A percentile compares a stretch with the other conserved stretches of the same genome.
Conservation (phyloP, 306 rosid genomes). For the Echinosophora koreensis region DNA sequence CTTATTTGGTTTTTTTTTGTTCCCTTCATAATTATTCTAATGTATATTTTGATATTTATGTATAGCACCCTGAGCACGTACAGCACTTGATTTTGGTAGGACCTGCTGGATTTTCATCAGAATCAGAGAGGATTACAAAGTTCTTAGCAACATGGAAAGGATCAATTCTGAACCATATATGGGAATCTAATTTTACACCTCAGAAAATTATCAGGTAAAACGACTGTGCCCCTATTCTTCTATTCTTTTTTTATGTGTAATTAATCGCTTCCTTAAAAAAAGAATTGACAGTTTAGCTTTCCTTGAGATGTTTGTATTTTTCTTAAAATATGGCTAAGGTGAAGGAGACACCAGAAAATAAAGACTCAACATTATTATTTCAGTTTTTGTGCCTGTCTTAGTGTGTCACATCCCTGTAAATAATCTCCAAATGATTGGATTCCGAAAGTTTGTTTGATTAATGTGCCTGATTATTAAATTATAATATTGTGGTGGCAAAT, state of each 20-base stretch:
- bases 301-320: not conserved
- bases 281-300: not conserved
- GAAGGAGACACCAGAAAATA: conserved; percentile 12
- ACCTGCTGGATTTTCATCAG: conserved; percentile 79
- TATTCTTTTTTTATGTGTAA: not conserved
- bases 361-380: conserved; percentile 2
- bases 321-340: conserved; percentile 15
- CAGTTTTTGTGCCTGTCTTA: conserved; percentile 5
- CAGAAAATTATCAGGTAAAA: conserved; percentile 77
- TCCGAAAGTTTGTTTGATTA: conserved; percentile 21
- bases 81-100: conserved; percentile 92
- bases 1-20: conserved; percentile 31
- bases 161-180: conserved; percentile 77
- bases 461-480: conserved; percentile 7
- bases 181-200: conserved; percentile 98
- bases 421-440: conserved; percentile 9
- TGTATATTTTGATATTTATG: conserved; percentile 40
- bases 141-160: conserved; percentile 94
- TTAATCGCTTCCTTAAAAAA: not conserved
- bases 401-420: not conserved
- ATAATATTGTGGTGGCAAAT: conserved; percentile 19
- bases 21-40: conserved; percentile 38
- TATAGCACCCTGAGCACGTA: conserved; percentile 94
- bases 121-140: conserved; percentile 69
- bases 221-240: not conserved